These are phyloP conservation scores for Celoporthe dispersa DNA, from an alignment of 2,329 filamentous ascomycete genomes.

Conservation along the genomic window DNA sequence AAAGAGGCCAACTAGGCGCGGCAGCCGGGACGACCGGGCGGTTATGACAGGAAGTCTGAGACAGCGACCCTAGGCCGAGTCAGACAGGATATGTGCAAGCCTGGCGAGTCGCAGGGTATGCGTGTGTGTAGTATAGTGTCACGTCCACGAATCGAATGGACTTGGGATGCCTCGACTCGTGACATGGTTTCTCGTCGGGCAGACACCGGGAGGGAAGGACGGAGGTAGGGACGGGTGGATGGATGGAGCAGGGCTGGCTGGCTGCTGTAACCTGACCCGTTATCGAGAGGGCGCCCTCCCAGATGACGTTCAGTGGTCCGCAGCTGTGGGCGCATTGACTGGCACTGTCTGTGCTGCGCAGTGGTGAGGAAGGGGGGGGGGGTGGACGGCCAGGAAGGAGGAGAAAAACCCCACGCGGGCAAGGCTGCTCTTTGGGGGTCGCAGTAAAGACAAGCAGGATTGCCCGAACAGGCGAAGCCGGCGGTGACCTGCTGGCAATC, in stretches of 20 bases:
- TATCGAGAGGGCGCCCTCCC: background rate
- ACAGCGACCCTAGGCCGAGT: constrained; percentile 28
- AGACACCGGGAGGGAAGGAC: background rate
- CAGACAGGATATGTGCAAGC: constrained; percentile 15
- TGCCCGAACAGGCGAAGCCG: constrained; percentile 16
- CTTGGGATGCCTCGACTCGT: background rate
- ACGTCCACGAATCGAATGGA: background rate
- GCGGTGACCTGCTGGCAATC: constrained; percentile 8
- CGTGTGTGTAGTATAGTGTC: background rate
- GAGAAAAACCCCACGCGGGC: background rate
- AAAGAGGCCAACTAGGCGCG: constrained; percentile 23
- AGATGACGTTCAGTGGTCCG: background rate
- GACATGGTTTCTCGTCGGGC: background rate
- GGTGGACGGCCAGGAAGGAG: background rate
- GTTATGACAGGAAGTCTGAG: constrained; percentile 14
- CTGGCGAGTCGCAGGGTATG: constrained; percentile 7
- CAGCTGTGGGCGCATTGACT: background rate
- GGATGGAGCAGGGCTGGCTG: background rate
- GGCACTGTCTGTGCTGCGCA: background rate
- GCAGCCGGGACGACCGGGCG: constrained; percentile 23
- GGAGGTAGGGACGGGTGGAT: background rate
- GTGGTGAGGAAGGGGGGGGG: background rate
- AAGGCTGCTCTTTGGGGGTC: background rate
- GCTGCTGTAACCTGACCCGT: background rate
- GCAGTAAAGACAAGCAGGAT: background rate